phyloP scores from a whole-genome alignment of 73 alveolate genomes.

The Tetrahymena thermophila region DNA sequence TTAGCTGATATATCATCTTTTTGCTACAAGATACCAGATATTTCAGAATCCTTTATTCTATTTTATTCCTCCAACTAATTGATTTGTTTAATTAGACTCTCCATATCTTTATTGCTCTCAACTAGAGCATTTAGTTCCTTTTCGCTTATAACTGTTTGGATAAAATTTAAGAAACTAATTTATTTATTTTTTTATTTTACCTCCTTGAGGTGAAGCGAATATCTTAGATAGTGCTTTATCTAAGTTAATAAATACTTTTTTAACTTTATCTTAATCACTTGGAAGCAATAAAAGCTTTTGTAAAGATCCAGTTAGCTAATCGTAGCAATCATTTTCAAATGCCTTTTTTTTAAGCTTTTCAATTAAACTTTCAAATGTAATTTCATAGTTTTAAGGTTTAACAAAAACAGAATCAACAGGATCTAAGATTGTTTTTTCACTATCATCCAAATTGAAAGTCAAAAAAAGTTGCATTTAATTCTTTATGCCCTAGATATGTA shows the following conservation, averaged over 20 bases:
- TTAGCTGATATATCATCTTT: neutral
- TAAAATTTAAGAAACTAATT: neutral
- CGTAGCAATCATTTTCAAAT: neutral
- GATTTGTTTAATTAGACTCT: neutral
- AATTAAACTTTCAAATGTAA: neutral
- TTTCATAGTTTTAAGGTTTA: neutral
- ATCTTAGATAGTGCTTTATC: neutral
- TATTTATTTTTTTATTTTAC: neutral
- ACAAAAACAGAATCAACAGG: neutral
- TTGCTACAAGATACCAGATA: neutral
- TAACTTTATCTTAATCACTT: neutral
- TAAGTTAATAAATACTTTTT: neutral
- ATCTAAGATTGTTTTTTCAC: neutral
- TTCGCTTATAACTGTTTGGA: neutral
- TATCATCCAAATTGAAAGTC: neutral
- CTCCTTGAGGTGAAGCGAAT: neutral
- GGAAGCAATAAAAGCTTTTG: neutral
- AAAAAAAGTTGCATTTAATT: neutral
- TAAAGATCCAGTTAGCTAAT: neutral
- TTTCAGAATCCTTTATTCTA: neutral
- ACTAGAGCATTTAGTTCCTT: neutral
- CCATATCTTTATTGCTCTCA: neutral
- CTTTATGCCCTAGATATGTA: neutral
- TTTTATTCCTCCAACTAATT: neutral
- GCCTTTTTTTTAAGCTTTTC: neutral